Conservation (phyloP, 352 stramenopile species). For the Blastocystis sp. region DNA sequence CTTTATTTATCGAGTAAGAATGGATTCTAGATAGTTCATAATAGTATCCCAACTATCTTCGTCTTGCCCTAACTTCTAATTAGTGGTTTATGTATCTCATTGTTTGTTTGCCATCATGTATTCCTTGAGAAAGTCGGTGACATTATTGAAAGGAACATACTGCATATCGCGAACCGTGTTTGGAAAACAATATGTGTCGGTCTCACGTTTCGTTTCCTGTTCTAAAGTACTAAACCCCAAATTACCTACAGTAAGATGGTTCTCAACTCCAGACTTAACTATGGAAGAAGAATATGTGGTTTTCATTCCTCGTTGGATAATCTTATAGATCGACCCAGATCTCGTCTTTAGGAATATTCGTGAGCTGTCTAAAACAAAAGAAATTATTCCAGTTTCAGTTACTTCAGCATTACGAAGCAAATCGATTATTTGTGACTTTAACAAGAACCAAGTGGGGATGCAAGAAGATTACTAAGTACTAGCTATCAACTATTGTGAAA, state of each 20-base stretch:
- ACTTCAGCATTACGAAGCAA: neutral
- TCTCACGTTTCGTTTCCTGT: no score
- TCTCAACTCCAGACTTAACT: neutral
- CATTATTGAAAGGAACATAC: neutral
- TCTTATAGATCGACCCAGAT: constrained; percentile 6
- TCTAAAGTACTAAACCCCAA: no score
- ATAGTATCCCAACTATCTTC: neutral
- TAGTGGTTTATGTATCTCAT: neutral
- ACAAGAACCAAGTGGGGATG: neutral
- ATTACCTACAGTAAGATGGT: no score
- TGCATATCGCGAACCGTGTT: no score
- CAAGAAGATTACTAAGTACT: neutral
- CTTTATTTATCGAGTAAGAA: constrained; percentile 5
- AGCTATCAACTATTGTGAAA: neutral
- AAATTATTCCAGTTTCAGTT: neutral
- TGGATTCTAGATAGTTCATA: neutral
- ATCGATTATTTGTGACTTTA: constrained; percentile 28
- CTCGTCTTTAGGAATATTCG: constrained; percentile 6
- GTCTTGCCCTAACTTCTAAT: neutral
- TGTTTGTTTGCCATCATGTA: constrained; percentile 32
- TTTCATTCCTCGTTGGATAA: neutral
- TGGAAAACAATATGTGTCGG: no score
- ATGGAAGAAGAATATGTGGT: neutral
- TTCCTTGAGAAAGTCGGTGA: neutral
- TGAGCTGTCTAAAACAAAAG: neutral